Evolutionary conservation across 1,284 basidiomycete species (phyloP), one percentile per base, ranked within the genome.

Genomic region (Pseudozyma tsukubaensis): DNA sequence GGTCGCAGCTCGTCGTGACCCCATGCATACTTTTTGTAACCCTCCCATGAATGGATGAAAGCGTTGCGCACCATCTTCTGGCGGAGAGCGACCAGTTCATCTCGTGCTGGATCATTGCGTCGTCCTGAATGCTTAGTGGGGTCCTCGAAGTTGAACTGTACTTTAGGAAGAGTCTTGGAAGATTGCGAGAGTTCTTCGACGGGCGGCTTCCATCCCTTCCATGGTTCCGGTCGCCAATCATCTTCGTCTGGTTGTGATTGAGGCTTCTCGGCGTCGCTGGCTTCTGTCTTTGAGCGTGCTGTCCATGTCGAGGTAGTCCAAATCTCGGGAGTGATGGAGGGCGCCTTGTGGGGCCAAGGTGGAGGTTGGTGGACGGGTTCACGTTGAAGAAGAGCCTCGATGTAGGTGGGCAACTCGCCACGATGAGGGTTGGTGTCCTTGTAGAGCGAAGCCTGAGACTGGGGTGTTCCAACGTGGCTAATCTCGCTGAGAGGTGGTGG

Each of bases 1-100:
- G 90, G 87, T 14, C 82, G 77, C 18, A 91, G 80, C 81, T 91
- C 90, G 78, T 91, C 90, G 49, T 87, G 85, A 1, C 89, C 89
- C 72, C 87, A 89, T 2, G 90, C 89, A 65, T 86, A 75, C 37
- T 83, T 77, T 65, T 87, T 86, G 78, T 91, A 90, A 4, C 87
- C 88, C 21, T 85, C 85, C 84, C 88, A 89, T 0, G 89, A 88
- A 71, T 88, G 88, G 34, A 87, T 60, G 78, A 89, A 91, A 4
- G 89, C 88, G n/a, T 86, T 85, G 72, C 87, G 87, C 49, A 91
- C 90, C 78, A 76, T 68, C 55, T 52, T 64, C 52, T 79, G 79
- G n/a, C 82, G 73, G 47, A 69, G 56, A 29, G 61, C 61, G 4
- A 78, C 50, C 14, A 80, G 43, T 40, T 67, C 57, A 24, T 83